Base-by-base conservation (phyloP, 1,139 yeast species). In the Nakaseomyces kungkrabaensis region DNA sequence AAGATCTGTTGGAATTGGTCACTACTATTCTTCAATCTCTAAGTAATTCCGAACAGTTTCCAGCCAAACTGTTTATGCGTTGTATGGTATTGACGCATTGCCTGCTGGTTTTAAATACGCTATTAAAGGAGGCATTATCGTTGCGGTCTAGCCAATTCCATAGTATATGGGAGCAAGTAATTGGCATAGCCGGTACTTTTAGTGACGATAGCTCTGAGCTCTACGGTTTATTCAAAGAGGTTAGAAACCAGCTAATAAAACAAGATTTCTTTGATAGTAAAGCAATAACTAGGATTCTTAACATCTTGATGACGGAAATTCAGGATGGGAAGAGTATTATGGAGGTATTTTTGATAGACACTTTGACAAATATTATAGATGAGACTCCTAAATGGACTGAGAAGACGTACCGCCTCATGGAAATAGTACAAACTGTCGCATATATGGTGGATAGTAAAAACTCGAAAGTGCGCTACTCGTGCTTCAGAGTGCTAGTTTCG, bases 61-160 rank as follows among this genome's bases (percentile, higher is more conserved):
- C 67, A 13, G 52, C 58, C 9, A 59, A 55, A 22, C 53, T 64
- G 45, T 59, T 60, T 1, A 54, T 57, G 29, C 60, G 58, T 42
- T 57, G 63, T 4, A 48, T 65, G 24, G 50, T 63, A 4, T 48
- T 65, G 27, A 47, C 56, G 6, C 56, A 58, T 37, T 59, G 63
- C 46, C 38, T 62, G 17, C 31, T 62, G 24, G 47, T 54, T 3
- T 37, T 55, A 6, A 54, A 55, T 25, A 38, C 44, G 5, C 41
- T 51, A 13, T 31, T 53, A 40, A 46, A 46, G n/a, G 53, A 51
- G 24, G 43, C 50, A 13, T 40, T 53, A 5, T 43, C 52, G 26
- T 25, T 51, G 13, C 25, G 49, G n/a, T 45, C 56, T 4, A 45
- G 44, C 22, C 41, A 37, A 7, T 48, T 56, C 32, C 41, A 50